Evolutionary conservation across 164 flowering plant genomes (phyloP), one percentile per base, ranked within the genome.

Genomic region (Umbellularia californica): DNA sequence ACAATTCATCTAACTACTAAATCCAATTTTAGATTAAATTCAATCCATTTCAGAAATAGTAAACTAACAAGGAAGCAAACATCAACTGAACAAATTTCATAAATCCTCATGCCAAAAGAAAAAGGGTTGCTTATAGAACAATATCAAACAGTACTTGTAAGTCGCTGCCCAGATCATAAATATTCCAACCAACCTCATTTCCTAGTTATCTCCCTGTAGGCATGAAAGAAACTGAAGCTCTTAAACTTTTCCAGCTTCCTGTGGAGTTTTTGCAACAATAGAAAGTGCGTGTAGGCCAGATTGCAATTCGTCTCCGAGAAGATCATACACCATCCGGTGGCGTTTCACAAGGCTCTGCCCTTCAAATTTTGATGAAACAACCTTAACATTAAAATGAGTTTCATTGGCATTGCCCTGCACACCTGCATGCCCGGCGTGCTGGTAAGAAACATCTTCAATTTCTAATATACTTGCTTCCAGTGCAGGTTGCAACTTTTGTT

Each of bases 341-440:
- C 97, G 87, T 58, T 88, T 92, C 75, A 92, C 92, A 30, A 92
- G 87, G 70, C 75, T 87, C 74, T 84, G 88, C 35, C 95, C 98
- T 33, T 87, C 87, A 65, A 94, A 94, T 74, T 90, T 86, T 1
- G 80, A 58, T 1, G 97, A 90, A 3, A 94, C 92, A 68, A 92
- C 80, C 80, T 83, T 88, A 52, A 94, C 76, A 72, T 94, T 90
- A 80, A 90, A 94, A 74, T 94, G 95, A 5, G 97, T 92, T 79
- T 92, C 95, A 20, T 82, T 83, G 10, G 82, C 79, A 68, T 77
- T 67, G 60, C 75, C 90, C 73, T 77, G 85, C 10, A 93, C 84
- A 67, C 87, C 97, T 5, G 91, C 88, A 75, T 90, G 98, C n/a
- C 96, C 93, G 1, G 93, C 93, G 79, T 93, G 98, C 83, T 89